A percentile compares a stretch with the other conserved stretches of the same genome.
These are phyloP conservation scores for Haplosporangium sp. DNA, from an alignment of 371 early-diverging fungal species.

Conservation along the genomic window DNA sequence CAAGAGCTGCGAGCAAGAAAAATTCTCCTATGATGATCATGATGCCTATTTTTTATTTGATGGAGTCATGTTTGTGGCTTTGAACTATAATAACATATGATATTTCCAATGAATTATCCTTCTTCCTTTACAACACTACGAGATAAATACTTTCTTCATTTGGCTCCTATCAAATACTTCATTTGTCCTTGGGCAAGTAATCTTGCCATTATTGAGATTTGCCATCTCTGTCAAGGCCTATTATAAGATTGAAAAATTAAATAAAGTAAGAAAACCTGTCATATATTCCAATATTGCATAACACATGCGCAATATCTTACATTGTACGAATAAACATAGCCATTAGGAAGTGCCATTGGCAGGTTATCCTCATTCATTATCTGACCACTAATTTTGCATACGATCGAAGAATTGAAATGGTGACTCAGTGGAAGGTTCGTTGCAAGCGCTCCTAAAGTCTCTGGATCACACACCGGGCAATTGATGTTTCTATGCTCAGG, in stretches of 20 bases:
- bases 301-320: conserved; percentile 44
- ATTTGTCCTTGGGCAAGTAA: conserved; percentile 88
- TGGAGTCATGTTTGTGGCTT: no score
- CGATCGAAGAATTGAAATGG: conserved; percentile 92
- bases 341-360: conserved; percentile 95
- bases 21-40: neutral
- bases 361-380: conserved; percentile 96
- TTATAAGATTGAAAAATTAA: neutral
- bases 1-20: conserved; percentile 16
- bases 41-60: no score
- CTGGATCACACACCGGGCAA: conserved; percentile 92
- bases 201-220: conserved; percentile 75
- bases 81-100: no score
- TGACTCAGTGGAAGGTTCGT: conserved; percentile 88
- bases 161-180: conserved; percentile 70
- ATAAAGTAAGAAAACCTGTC: neutral
- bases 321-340: conserved; percentile 89
- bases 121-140: conserved; percentile 52
- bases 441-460: conserved; percentile 88
- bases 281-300: no score
- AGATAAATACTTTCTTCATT: conserved; percentile 89
- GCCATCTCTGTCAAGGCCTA: conserved; percentile 87
- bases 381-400: conserved; percentile 89
- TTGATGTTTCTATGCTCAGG: conserved; percentile 83
- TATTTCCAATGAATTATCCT: no score